Conservation (phyloP, 345 rosid species). For the Garcia nutans region DNA sequence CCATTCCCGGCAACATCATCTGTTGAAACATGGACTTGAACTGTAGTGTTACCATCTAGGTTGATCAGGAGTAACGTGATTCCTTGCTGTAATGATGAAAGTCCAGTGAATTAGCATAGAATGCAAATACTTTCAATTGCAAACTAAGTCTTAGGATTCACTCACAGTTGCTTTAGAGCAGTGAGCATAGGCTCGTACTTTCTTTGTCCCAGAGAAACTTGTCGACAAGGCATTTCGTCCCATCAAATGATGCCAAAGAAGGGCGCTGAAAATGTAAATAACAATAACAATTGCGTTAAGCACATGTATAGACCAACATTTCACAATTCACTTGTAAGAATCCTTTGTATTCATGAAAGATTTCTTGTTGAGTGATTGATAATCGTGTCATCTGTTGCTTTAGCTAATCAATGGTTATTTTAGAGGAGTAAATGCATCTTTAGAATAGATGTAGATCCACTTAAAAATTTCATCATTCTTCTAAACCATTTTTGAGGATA, state of each 20-base stretch:
- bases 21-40: conserved; percentile 30
- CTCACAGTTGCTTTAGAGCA: conserved; percentile 41
- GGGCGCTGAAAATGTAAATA: conserved; percentile 34
- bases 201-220: conserved; percentile 31
- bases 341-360: background rate
- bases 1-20: conserved; percentile 19
- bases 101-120: background rate
- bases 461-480: no score
- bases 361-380: background rate
- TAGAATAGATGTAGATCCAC: no score
- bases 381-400: no score
- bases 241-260: conserved; percentile 53
- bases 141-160: conserved; percentile 1
- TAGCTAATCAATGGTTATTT: background rate
- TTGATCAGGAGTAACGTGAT: conserved; percentile 52
- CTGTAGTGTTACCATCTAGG: conserved; percentile 36
- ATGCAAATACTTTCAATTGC: background rate
- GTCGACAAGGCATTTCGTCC: conserved; percentile 36
- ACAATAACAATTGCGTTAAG: background rate
- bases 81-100: conserved; percentile 35
- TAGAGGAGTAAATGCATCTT: no score
- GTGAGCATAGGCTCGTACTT: conserved; percentile 40
- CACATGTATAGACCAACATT: background rate
- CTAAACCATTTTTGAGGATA: no score
- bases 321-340: background rate